phyloP scores from a whole-genome alignment of 2,329 filamentous ascomycete species.

The Fusarium nanum region DNA sequence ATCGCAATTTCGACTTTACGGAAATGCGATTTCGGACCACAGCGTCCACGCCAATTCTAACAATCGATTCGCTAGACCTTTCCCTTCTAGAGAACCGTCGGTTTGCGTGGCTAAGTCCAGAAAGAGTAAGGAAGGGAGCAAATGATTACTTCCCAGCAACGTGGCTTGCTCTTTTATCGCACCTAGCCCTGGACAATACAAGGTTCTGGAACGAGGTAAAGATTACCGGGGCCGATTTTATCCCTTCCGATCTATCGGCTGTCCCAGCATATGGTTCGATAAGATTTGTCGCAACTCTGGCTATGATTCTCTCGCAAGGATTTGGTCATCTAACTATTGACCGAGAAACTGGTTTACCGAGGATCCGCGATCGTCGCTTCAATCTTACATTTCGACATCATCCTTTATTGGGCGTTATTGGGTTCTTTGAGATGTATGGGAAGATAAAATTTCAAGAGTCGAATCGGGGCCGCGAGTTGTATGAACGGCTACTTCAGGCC shows the following conservation, averaged over 20 bases:
- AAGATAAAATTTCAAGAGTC: no score
- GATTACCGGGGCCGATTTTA: background rate
- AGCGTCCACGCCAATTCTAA: rapidly evolving
- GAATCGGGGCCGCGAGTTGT: no score
- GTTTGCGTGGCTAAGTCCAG: no score
- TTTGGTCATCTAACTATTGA: rapidly evolving
- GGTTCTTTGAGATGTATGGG: background rate
- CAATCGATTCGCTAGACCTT: no score
- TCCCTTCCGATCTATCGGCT: background rate
- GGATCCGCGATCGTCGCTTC: rapidly evolving
- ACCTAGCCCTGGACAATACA: background rate
- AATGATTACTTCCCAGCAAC: background rate
- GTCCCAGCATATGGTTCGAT: background rate
- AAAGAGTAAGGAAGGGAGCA: rapidly evolving
- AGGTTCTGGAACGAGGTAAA: background rate
- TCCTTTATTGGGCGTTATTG: background rate
- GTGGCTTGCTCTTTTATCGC: background rate
- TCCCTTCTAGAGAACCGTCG: no score
- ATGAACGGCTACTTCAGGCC: no score
- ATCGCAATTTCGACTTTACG: rapidly evolving
- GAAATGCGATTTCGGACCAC: background rate
- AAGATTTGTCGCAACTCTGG: background rate
- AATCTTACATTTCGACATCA: background rate
- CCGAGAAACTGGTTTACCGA: background rate
- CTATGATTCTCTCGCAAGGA: background rate